A percentile compares a stretch with the other conserved stretches of the same genome.
phyloP scores from a whole-genome alignment of 2,329 filamentous ascomycete genomes.

The Aurifilum marmelostoma region DNA sequence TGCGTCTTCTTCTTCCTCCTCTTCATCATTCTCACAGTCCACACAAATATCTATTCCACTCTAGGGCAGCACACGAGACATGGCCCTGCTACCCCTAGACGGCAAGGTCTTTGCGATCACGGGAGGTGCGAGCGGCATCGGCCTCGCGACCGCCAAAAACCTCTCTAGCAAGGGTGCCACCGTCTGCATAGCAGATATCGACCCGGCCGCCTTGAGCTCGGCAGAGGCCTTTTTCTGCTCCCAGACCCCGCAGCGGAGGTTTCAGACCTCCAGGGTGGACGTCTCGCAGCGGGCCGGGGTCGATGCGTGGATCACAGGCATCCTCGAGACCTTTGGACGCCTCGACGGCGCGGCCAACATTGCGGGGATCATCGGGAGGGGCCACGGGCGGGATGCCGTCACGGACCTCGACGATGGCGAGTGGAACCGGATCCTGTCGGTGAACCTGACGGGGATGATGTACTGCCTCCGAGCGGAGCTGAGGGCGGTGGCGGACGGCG shows the following conservation, averaged over 20 bases:
- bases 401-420: conserved; percentile 50
- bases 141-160: conserved; percentile 45
- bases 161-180: conserved; percentile 42
- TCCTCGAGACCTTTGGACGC: conserved; percentile 53
- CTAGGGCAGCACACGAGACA: neutral
- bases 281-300: conserved; percentile 52
- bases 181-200: conserved; percentile 46
- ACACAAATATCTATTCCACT: neutral
- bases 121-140: conserved; percentile 41
- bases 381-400: conserved; percentile 45
- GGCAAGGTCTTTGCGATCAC: conserved; percentile 30
- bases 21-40: neutral
- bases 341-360: conserved; percentile 60
- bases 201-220: conserved; percentile 36
- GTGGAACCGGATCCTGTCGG: conserved; percentile 52
- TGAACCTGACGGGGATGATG: conserved; percentile 57
- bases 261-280: conserved; percentile 45
- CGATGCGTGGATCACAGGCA: conserved; percentile 52
- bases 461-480: conserved; percentile 53
- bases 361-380: conserved; percentile 53
- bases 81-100: conserved; percentile 16
- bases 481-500: conserved; percentile 49
- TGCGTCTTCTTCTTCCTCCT: neutral
- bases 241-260: conserved; percentile 23
- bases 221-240: conserved; percentile 39